Evolutionary conservation across 495 filamentous ascomycete species (phyloP), one percentile per base, ranked within the genome.

Genomic region (Annulohypoxylon nitens): DNA sequence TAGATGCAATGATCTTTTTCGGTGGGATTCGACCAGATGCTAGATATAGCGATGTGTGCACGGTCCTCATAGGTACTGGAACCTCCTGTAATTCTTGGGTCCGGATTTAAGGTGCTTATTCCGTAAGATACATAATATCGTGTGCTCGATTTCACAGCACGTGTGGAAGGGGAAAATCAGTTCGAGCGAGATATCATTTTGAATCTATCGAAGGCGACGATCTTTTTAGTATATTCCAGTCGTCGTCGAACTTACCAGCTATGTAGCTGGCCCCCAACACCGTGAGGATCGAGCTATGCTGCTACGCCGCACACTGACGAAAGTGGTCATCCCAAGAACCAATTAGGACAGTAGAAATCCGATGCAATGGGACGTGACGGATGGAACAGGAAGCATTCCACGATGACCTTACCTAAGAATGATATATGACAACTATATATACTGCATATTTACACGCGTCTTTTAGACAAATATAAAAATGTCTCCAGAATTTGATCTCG

Each of bases 1-100:
- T 43, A 43, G 39, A 61, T 68, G 53, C 65, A 67, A 43, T 69
- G 70, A 67, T 68, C 59, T 64, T 68, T 64, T 68, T 47, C n/a
- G 43, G 64, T 64, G 64, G 70, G 11, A 30, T 26, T 55, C 26
- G 26, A 36, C n/a, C 30, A 30, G 30, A 3, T 30, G 30, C 30
- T 30, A 6, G 30, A 36, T 14, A 36, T 36, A 16, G 47, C 0
- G 23, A 50, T 16, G 41, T 10, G n/a, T 10, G 54, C 54, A 55
- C 30, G 54, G 16, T 20, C 16, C 54, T 58, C 33, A 30, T 54
- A 53, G 47, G 61, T 23, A 23, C 20, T 23, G 43, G 41, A 53
- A 5, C 47, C 55, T 30, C 57, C 20, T 61, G 33, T 43, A 14
- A 8, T 20, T 4, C 30, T 37, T 18, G 18, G 34, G 65, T 12